Base-by-base conservation (phyloP, 495 filamentous ascomycete genomes). In the Sabuloglossum arenarium region DNA sequence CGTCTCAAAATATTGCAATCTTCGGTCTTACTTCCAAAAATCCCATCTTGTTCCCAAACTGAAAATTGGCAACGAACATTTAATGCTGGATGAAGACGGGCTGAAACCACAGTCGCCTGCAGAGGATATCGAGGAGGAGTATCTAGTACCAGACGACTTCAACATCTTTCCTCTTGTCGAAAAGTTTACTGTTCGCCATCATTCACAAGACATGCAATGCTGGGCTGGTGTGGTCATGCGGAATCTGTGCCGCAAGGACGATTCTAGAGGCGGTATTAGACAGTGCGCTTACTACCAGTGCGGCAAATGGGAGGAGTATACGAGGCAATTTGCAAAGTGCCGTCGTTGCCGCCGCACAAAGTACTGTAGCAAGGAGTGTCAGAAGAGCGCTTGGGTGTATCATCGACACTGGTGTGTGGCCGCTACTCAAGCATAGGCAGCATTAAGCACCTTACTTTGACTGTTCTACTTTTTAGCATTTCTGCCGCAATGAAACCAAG, bases 361-460 rank as follows among this genome's bases (percentile, higher is more conserved):
- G 67, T 98, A 98, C 71, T 98, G 91, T 81, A 94, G 88, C 77
- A 98, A 98, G 70, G 91, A 96, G 64, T 98, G 91, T 70, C 91
- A 98, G 69, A 97, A 98, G 73, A 88, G 86, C 60, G 91, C 91
- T 9, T 98, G 91, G 91, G 86, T 91, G 12, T 94, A 86, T 67
- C 91, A 98, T 64, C 80, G 91, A 46, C 90, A 96, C 69, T 98
- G 91, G 91, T 98, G 91, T 68, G 82, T 87, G 45, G 85, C 85
- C 53, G 84, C 88, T 34, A 75, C 76, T 61, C 78, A 71, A 71
- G 63, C 1, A 55, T 55, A 50, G 3, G 1, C 6, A 55, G 29
- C 16, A 9, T 3, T 32, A 6, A 53, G 19, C 34, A 37, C 16
- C 34, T 14, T n/a, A n/a, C 10, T 47, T 14, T 8, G 19, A 1